Evolutionary conservation across 176 grass and related monocot species (phyloP).

Genomic region (Phyllostachys edulis): DNA sequence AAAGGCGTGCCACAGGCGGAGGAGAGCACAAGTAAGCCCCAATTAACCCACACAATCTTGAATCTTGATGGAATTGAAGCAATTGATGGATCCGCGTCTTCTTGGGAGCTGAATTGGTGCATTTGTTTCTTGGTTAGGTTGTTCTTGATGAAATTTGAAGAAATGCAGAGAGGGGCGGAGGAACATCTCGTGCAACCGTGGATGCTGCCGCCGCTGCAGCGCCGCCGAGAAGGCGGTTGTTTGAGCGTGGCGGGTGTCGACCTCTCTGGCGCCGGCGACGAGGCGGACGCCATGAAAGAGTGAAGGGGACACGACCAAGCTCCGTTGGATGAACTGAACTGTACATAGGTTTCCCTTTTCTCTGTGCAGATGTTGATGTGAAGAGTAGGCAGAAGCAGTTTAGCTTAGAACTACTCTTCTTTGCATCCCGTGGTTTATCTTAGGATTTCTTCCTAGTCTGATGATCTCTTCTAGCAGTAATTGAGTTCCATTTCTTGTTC

Average conservation of each 20-base stretch:
- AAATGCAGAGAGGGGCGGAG: too few relatives aligned
- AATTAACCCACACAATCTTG: too few relatives aligned
- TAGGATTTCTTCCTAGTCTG: constrained; percentile 3
- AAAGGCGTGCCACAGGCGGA: too few relatives aligned
- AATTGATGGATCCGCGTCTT: too few relatives aligned
- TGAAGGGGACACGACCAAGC: constrained; percentile 5
- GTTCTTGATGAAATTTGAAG: too few relatives aligned
- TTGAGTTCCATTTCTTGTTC: not conserved
- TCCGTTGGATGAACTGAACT: not conserved
- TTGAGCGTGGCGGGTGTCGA: constrained; percentile 19
- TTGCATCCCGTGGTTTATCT: not conserved
- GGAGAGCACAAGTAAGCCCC: too few relatives aligned
- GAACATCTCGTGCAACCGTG: too few relatives aligned
- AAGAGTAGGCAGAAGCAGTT: constrained; percentile 34
- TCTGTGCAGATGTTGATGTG: constrained; percentile 44
- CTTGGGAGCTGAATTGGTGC: too few relatives aligned
- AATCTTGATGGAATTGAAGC: too few relatives aligned
- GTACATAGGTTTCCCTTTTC: constrained; percentile 44
- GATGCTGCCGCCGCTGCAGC: constrained; percentile 18
- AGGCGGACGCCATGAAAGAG: not conserved
- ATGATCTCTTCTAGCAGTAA: constrained; percentile 9
- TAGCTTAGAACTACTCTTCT: constrained; percentile 35
- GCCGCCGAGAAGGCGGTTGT: not conserved
- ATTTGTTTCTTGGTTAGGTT: too few relatives aligned
- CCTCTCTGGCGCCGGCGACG: not conserved